These are phyloP conservation scores for Sonneratia caseolaris DNA, from an alignment of 345 rosid genomes.

Conservation along the genomic window DNA sequence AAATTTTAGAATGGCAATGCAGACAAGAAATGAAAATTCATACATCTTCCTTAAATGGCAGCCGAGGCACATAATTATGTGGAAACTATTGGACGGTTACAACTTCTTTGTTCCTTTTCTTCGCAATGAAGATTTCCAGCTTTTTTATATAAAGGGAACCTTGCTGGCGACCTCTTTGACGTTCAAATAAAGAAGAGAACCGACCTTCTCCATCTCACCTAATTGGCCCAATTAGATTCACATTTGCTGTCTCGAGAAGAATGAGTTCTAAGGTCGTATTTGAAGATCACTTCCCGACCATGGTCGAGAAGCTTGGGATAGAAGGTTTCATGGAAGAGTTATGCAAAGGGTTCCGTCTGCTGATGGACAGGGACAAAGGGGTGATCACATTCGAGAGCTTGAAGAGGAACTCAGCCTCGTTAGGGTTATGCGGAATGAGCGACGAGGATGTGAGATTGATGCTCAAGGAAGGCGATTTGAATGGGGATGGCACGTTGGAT, in stretches of 20 bases:
- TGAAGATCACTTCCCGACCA: constrained; percentile 48
- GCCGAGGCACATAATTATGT: too few species aligned
- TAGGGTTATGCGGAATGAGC: constrained; percentile 40
- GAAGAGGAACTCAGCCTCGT: constrained; percentile 28
- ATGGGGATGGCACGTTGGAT: constrained; percentile 46
- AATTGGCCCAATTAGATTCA: too few species aligned
- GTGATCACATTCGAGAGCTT: constrained; percentile 44
- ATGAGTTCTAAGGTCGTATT: constrained; percentile 19
- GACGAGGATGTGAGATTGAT: constrained; percentile 40
- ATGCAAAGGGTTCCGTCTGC: constrained; percentile 36
- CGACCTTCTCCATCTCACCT: neutral
- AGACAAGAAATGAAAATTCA: neutral
- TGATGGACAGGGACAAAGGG: constrained; percentile 37
- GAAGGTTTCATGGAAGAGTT: constrained; percentile 55
- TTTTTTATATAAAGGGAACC: neutral
- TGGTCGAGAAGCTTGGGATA: constrained; percentile 43
- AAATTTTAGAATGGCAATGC: too few species aligned
- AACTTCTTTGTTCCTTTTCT: neutral
- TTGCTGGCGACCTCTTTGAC: neutral
- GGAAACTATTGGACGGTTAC: too few species aligned
- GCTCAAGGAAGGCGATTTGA: constrained; percentile 48
- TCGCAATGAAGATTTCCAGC: neutral
- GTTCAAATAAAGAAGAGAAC: neutral
- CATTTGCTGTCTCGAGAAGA: constrained; percentile 18
- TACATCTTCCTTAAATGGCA: neutral